These are phyloP conservation scores for Fusarium bactridioides DNA, from an alignment of 2,329 filamentous ascomycete species.

Conservation along the genomic window DNA sequence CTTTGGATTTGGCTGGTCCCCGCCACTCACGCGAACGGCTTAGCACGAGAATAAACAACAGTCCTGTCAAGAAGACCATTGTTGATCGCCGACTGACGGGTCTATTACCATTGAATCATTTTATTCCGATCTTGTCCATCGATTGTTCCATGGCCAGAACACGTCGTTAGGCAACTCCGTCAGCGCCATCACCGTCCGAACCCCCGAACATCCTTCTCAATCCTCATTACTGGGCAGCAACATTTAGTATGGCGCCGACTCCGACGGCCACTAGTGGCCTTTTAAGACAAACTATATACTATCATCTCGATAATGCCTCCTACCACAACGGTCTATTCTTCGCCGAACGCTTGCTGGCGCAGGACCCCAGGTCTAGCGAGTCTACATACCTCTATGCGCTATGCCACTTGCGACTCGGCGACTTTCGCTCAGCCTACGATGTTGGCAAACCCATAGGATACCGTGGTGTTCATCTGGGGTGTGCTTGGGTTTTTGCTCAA, in stretches of 20 bases:
- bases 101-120: slow-evolving; percentile 3
- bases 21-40: slow-evolving; percentile 38
- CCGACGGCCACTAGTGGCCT: slow-evolving; percentile 59
- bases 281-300: slow-evolving; percentile 67
- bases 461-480: slow-evolving; percentile 80
- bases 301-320: slow-evolving; percentile 87
- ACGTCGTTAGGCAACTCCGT: slow-evolving; percentile 35
- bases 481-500: slow-evolving; percentile 91
- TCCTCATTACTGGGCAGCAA: slow-evolving; percentile 33
- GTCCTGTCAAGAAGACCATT: slow-evolving; percentile 6
- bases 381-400: slow-evolving; percentile 83
- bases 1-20: slow-evolving; percentile 36
- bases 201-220: slow-evolving; percentile 8
- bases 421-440: slow-evolving; percentile 87
- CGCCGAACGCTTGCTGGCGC: slow-evolving; percentile 83
- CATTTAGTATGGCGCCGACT: slow-evolving; percentile 60
- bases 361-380: slow-evolving; percentile 83
- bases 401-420: slow-evolving; percentile 83
- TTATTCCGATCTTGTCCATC: not conserved
- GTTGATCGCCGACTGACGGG: slow-evolving; percentile 8
- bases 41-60: slow-evolving; percentile 29
- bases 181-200: slow-evolving; percentile 23
- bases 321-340: slow-evolving; percentile 93
- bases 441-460: slow-evolving; percentile 75
- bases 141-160: slow-evolving; percentile 41